Evolutionary conservation across 192 early-diverging fungal species (phyloP).

Genomic region (Podila epigama): DNA sequence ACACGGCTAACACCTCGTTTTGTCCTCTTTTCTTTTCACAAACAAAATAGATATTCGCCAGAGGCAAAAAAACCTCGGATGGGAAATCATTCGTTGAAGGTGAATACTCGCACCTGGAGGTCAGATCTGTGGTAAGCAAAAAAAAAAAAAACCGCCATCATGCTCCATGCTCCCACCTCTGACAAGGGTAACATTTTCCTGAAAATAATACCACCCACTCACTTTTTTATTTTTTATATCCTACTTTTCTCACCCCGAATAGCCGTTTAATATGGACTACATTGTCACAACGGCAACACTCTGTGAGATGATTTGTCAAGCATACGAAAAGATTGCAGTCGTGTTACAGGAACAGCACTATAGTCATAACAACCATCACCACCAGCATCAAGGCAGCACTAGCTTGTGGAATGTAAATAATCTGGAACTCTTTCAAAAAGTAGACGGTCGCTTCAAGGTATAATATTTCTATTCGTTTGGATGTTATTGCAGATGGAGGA

Average conservation of each 20-base stretch:
- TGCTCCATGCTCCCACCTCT: too few species aligned
- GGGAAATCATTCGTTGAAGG: slow-evolving; percentile 6
- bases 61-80: not conserved
- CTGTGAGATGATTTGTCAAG: slow-evolving; percentile 15
- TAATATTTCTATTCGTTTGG: not conserved
- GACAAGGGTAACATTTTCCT: not conserved
- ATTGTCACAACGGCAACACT: slow-evolving; percentile 22
- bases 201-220: not conserved
- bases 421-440: slow-evolving; percentile 19
- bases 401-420: not conserved
- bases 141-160: too few species aligned
- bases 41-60: slow-evolving; percentile 20
- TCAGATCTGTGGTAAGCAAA: slow-evolving; percentile 9
- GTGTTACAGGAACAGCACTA: not conserved
- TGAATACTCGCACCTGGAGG: slow-evolving; percentile 24
- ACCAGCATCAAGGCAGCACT: not conserved
- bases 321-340: slow-evolving; percentile 7
- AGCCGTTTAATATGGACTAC: slow-evolving; percentile 37
- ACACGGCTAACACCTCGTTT: too few species aligned
- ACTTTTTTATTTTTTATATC: not conserved
- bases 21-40: too few species aligned
- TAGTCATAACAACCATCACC: not conserved
- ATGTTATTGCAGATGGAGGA: too few species aligned
- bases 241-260: not conserved
- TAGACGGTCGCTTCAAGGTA: slow-evolving; percentile 38